These are phyloP conservation scores for Leccinellum rugosiceps DNA, from an alignment of 768 basidiomycete species.

Conservation along the genomic window DNA sequence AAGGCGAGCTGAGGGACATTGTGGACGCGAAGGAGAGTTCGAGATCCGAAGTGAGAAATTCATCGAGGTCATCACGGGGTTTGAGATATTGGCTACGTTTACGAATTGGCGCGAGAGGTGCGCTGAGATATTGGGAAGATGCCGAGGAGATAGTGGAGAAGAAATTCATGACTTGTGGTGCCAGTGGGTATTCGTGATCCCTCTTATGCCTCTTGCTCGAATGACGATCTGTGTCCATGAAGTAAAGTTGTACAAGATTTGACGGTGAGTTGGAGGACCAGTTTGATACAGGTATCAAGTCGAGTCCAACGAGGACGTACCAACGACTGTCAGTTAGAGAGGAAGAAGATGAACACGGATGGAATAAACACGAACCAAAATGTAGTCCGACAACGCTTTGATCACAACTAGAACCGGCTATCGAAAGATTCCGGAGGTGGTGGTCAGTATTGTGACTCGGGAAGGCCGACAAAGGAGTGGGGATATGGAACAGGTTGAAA, in stretches of 20 bases:
- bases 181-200: conserved; percentile 28
- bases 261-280: background rate
- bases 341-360: conserved; percentile 14
- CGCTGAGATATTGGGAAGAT: conserved; percentile 43
- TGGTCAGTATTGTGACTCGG: conserved; percentile 17
- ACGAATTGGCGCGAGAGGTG: conserved; percentile 40
- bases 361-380: conserved; percentile 31
- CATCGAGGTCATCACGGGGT: conserved; percentile 54
- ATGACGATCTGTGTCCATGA: conserved; percentile 41
- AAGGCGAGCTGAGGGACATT: conserved; percentile 75
- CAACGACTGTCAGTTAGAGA: conserved; percentile 11
- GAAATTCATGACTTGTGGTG: conserved; percentile 51
- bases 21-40: conserved; percentile 82
- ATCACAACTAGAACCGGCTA: conserved; percentile 26
- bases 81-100: conserved; percentile 46
- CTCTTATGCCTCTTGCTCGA: conserved; percentile 47
- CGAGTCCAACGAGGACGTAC: background rate
- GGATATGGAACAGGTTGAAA: conserved; percentile 20
- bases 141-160: conserved; percentile 41
- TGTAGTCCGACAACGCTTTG: conserved; percentile 20
- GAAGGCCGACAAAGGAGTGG: conserved; percentile 20
- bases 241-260: conserved; percentile 17
- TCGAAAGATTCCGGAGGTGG: conserved; percentile 10
- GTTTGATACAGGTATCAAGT: conserved; percentile 15
- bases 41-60: conserved; percentile 71